Conservation (phyloP, 2,329 filamentous ascomycete species). For the Zalaria obscura region DNA sequence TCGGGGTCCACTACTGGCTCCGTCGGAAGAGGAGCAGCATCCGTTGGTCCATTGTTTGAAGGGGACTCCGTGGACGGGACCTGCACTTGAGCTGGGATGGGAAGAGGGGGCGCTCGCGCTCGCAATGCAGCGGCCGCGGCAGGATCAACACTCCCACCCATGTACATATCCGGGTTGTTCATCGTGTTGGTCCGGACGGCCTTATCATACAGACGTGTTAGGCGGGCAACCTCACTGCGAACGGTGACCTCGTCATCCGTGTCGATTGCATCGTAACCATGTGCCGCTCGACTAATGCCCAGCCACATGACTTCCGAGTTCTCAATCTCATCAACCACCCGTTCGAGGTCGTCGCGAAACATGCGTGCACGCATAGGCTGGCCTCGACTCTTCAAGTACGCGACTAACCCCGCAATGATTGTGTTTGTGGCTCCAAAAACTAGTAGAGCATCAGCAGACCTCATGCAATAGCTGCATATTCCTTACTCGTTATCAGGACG, state of each 20-base stretch:
- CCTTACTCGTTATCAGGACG: constrained; percentile 18
- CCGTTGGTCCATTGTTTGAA: not conserved
- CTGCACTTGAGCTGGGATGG: not conserved
- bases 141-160: constrained; percentile 14
- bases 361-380: constrained; percentile 26
- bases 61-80: too few species aligned
- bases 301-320: constrained; percentile 28
- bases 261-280: constrained; percentile 32
- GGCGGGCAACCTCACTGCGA: constrained; percentile 18
- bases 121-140: constrained; percentile 11
- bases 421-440: constrained; percentile 26
- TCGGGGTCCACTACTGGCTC: constrained; percentile 9
- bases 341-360: constrained; percentile 26
- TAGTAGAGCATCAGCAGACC: too few species aligned
- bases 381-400: constrained; percentile 24
- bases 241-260: constrained; percentile 29
- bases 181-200: constrained; percentile 23
- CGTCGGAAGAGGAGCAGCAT: too few species aligned
- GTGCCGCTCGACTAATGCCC: constrained; percentile 25
- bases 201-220: constrained; percentile 23
- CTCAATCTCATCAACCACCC: constrained; percentile 27
- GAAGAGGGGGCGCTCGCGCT: constrained; percentile 3
- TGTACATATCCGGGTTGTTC: constrained; percentile 27
- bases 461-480: too few species aligned
- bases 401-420: constrained; percentile 25